A percentile compares a stretch with the other conserved stretches of the same genome.
Conservation (phyloP, 2,329 filamentous ascomycete species). For the Aspergillus sp. region DNA sequence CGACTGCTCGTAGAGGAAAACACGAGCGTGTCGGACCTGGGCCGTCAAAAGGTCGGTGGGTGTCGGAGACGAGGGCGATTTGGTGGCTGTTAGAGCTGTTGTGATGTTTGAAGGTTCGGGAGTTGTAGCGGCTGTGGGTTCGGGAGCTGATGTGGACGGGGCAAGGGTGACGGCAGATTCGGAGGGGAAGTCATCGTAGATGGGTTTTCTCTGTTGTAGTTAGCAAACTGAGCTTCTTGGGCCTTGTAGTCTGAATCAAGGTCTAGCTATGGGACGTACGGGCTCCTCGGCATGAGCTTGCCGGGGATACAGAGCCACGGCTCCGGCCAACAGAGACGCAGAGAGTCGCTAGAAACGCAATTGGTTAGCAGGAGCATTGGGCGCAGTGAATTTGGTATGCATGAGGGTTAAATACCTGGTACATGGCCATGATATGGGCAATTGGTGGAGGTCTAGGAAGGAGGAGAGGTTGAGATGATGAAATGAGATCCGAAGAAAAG, state of each 20-base stretch:
- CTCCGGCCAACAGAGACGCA: constrained; percentile 41
- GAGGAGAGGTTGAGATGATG: constrained; percentile 20
- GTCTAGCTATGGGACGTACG: constrained; percentile 25
- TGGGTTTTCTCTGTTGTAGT: constrained; percentile 40
- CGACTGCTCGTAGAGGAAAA: constrained; percentile 76
- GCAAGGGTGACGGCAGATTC: constrained; percentile 18
- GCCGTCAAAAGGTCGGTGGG: constrained; percentile 86
- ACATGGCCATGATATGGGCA: constrained; percentile 43
- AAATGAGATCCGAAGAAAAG: constrained; percentile 13
- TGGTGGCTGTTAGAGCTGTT: constrained; percentile 53
- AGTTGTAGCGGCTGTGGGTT: neutral
- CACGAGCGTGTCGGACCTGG: constrained; percentile 75
- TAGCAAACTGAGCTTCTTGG: neutral
- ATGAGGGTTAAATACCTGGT: constrained; percentile 32
- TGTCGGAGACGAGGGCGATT: constrained; percentile 56
- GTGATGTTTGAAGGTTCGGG: constrained; percentile 17
- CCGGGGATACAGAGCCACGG: constrained; percentile 40
- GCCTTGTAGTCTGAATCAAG: neutral
- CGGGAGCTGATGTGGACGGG: constrained; percentile 24
- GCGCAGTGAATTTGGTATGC: neutral
- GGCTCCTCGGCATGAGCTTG: constrained; percentile 46
- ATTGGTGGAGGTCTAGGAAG: constrained; percentile 26
- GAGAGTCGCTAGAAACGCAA: constrained; percentile 37
- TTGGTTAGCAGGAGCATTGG: constrained; percentile 27
- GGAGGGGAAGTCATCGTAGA: constrained; percentile 43